phyloP scores from a whole-genome alignment of 192 early-diverging fungal species.

The Coemansia umbellata region DNA sequence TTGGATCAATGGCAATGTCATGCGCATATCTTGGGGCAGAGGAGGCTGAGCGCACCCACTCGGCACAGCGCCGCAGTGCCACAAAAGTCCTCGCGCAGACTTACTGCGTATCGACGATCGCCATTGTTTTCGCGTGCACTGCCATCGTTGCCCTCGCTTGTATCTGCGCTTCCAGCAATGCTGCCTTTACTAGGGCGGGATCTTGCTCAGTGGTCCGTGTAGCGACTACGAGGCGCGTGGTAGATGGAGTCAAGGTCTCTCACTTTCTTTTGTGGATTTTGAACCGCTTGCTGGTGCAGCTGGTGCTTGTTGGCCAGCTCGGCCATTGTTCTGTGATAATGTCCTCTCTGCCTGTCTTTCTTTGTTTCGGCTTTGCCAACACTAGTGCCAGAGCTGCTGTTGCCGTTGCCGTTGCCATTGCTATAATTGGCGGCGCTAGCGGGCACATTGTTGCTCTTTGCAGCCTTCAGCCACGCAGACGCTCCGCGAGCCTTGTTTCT shows the following conservation, averaged over 20 bases:
- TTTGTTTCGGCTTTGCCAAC: not conserved
- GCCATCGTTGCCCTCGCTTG: not conserved
- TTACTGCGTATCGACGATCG: conserved; percentile 14
- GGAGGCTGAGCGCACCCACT: conserved; percentile 26
- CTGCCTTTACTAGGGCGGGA: not conserved
- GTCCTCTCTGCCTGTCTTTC: not conserved
- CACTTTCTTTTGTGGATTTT: conserved; percentile 44
- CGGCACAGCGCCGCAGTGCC: conserved; percentile 49
- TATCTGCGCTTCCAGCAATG: not conserved
- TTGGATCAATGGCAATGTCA: conserved; percentile 50
- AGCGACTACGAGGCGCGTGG: conserved; percentile 8
- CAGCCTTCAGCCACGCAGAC: conserved; percentile 1
- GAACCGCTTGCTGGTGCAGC: conserved; percentile 45
- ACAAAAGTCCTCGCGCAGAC: conserved; percentile 53
- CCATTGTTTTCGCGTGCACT: not conserved
- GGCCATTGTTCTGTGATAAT: conserved; percentile 28
- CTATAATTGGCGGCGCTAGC: no score
- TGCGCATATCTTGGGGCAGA: conserved; percentile 16
- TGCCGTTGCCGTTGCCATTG: no score
- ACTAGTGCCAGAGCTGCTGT: no score
- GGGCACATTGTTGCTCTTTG: not conserved
- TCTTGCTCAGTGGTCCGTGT: not conserved
- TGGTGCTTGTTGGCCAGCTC: conserved; percentile 41
- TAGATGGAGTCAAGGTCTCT: conserved; percentile 30
- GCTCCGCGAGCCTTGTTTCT: not conserved